phyloP scores from a whole-genome alignment of 345 rosid genomes.

The Adansonia digitata region DNA sequence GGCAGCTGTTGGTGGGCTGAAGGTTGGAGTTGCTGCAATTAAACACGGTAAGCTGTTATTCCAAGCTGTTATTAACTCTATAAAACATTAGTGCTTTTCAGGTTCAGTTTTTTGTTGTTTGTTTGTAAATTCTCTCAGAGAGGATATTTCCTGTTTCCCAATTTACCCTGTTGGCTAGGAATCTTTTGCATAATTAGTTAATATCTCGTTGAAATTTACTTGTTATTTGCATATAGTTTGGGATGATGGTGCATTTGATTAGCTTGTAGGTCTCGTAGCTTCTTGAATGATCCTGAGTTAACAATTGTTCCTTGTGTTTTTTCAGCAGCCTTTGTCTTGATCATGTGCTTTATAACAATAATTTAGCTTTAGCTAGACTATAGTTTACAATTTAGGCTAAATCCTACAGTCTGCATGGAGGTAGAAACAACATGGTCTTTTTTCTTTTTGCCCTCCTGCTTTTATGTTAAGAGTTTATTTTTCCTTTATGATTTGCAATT shows the following conservation, averaged over 20 bases:
- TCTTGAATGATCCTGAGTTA: background rate
- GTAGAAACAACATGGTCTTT: background rate
- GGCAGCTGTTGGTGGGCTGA: constrained; percentile 96
- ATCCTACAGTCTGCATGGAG: background rate
- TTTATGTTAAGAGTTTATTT: background rate
- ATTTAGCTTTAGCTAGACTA: background rate
- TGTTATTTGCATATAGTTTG: background rate
- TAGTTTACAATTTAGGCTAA: background rate
- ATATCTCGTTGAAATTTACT: background rate
- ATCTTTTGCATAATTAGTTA: background rate
- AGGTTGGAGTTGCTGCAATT: constrained; percentile 74
- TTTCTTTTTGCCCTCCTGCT: background rate
- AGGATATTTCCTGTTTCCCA: background rate
- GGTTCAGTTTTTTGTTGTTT: background rate
- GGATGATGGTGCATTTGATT: background rate
- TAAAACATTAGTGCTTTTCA: background rate
- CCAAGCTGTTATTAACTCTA: background rate
- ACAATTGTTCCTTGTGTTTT: background rate
- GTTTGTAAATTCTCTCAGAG: background rate
- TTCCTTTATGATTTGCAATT: constrained; percentile 3
- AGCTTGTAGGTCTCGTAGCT: background rate
- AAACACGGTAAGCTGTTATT: constrained; percentile 47
- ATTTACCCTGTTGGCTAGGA: background rate
- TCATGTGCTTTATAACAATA: background rate
- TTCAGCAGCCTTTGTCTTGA: background rate